Percentiles rank a stretch among this genome's conserved stretches.
Evolutionary conservation across 495 filamentous ascomycete species (phyloP).

Genomic region (Tuber brumale): DNA sequence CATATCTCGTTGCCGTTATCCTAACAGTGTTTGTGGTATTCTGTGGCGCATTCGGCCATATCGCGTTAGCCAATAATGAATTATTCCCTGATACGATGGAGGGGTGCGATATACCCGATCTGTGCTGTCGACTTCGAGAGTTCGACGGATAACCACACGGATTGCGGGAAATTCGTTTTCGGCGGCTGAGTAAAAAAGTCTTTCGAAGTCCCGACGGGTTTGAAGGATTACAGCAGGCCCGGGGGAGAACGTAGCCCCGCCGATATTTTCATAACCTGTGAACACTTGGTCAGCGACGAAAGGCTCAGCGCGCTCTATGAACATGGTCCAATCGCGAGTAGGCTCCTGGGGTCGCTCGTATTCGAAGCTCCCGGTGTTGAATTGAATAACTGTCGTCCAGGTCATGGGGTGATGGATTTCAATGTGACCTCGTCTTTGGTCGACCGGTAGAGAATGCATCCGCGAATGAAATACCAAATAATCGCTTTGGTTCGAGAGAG

Average conservation of each 20-base stretch:
- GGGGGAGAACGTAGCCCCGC: not conserved
- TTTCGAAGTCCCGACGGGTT: not conserved
- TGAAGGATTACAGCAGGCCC: not conserved
- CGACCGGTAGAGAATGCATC: not conserved
- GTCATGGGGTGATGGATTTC: not conserved
- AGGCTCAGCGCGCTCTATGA: not conserved
- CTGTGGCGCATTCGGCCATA: not conserved
- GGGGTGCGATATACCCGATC: not conserved
- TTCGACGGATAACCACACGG: not conserved
- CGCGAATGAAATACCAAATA: not conserved
- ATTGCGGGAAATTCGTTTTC: not conserved
- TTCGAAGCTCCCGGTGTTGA: not conserved
- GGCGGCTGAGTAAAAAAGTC: not conserved
- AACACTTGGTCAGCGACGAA: not conserved
- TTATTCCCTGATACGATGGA: not conserved
- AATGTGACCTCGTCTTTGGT: not conserved
- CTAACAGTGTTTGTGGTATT: not conserved
- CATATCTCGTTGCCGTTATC: not conserved
- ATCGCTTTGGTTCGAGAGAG: not conserved
- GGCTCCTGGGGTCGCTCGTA: not conserved
- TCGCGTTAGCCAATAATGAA: not conserved
- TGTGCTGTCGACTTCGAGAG: not conserved
- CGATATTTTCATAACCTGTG: not conserved
- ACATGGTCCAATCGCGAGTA: not conserved
- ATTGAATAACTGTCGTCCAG: not conserved